phyloP scores from a whole-genome alignment of 1,284 basidiomycete species.

The Ganoderma boninense region DNA sequence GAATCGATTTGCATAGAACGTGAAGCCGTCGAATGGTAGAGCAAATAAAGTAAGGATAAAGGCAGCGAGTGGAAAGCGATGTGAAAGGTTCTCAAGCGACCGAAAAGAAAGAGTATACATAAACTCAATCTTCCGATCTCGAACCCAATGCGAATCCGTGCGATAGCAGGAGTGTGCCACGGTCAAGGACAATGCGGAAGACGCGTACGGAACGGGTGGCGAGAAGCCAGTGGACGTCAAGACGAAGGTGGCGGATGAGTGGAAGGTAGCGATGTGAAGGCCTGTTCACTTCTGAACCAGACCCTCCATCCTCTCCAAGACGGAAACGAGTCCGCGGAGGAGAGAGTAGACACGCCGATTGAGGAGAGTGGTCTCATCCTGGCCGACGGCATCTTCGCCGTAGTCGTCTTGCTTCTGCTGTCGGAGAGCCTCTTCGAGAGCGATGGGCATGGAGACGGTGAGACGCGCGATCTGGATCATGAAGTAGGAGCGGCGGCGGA shows the following conservation, averaged over 20 bases:
- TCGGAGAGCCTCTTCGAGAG: conserved; percentile 74
- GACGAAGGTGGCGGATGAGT: neutral
- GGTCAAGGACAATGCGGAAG: neutral
- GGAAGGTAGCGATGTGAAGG: neutral
- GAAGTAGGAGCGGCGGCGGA: conserved; percentile 79
- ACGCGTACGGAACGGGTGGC: neutral
- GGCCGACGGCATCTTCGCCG: conserved; percentile 29
- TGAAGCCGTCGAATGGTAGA: neutral
- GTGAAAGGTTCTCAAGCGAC: neutral
- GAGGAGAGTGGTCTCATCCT: conserved; percentile 49
- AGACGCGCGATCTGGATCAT: conserved; percentile 84
- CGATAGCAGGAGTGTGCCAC: neutral
- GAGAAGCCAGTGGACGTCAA: neutral
- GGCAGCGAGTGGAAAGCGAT: neutral
- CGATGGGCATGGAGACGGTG: conserved; percentile 80
- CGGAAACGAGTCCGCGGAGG: conserved; percentile 64
- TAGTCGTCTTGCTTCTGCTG: conserved; percentile 38
- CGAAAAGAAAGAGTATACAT: neutral
- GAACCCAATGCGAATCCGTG: neutral
- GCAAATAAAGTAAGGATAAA: conserved; percentile 7
- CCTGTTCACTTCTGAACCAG: conserved; percentile 46
- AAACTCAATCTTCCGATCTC: conserved; percentile 1
- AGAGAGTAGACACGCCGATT: conserved; percentile 63
- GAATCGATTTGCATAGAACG: neutral
- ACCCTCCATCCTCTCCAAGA: conserved; percentile 71